phyloP scores from a whole-genome alignment of 1,284 basidiomycete genomes.

The Trichosporon asahii region DNA sequence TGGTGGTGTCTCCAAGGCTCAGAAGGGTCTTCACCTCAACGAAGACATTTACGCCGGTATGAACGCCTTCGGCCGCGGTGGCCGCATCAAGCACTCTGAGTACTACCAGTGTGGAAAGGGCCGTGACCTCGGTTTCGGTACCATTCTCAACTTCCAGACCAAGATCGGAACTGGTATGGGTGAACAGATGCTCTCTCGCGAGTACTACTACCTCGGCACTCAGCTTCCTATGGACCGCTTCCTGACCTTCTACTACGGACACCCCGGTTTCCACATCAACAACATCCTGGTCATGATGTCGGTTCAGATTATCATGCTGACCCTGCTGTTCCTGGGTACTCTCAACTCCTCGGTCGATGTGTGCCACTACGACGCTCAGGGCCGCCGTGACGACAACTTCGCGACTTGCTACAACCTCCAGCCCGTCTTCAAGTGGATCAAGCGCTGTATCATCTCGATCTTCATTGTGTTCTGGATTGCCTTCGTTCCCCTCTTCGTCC shows the following conservation, averaged over 20 bases:
- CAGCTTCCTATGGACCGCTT: constrained; percentile 97
- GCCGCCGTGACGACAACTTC: constrained; percentile 53
- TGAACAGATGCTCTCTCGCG: constrained; percentile 97
- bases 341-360: constrained; percentile 73
- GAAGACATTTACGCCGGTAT: constrained; percentile 99
- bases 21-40: constrained; percentile 96
- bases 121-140: constrained; percentile 97
- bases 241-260: constrained; percentile 99
- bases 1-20: constrained; percentile 96
- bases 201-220: constrained; percentile 99
- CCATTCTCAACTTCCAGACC: constrained; percentile 98
- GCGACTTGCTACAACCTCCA: constrained; percentile 81
- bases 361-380: constrained; percentile 70
- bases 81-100: constrained; percentile 97
- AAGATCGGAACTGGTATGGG: constrained; percentile 99
- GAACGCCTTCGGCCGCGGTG: constrained; percentile 95
- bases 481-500: constrained; percentile 87
- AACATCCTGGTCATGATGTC: constrained; percentile 97
- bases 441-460: constrained; percentile 89
- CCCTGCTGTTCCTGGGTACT: constrained; percentile 87
- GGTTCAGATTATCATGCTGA: constrained; percentile 83
- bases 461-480: constrained; percentile 96
- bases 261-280: constrained; percentile 99
- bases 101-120: constrained; percentile 98
- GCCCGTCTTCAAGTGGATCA: constrained; percentile 88